These are phyloP conservation scores for Plasmodium relictum DNA, from an alignment of 169 alveolate genomes.

Conservation along the genomic window DNA sequence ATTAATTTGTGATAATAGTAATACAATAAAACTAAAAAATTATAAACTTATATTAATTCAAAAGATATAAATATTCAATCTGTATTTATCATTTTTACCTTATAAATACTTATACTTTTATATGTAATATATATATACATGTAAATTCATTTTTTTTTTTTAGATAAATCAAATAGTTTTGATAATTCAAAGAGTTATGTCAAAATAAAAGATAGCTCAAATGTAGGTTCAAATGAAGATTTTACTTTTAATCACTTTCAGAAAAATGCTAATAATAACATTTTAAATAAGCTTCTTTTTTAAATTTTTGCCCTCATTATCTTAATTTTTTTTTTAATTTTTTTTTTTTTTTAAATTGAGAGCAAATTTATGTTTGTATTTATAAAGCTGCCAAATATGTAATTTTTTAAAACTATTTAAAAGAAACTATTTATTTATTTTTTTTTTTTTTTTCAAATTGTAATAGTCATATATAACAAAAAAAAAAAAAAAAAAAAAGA, in stretches of 20 bases:
- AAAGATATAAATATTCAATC: too few species aligned
- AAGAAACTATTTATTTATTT: background rate
- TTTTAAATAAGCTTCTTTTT: conserved; percentile 35
- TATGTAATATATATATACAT: conserved; percentile 4
- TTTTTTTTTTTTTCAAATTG: background rate
- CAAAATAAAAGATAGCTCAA: conserved; percentile 3
- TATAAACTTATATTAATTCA: too few species aligned
- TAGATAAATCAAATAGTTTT: conserved; percentile 9
- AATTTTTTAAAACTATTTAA: background rate
- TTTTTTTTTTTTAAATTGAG: conserved; percentile 1
- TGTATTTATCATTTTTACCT: too few species aligned
- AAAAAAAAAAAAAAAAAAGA: background rate
- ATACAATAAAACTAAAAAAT: too few species aligned
- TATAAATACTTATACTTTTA: background rate
- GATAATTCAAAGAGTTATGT: background rate
- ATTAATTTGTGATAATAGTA: too few species aligned
- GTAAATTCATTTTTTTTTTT: background rate
- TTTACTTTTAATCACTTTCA: conserved; percentile 63
- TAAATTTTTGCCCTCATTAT: background rate
- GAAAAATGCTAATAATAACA: conserved; percentile 60
- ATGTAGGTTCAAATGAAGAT: conserved; percentile 26
- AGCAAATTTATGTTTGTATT: too few species aligned
- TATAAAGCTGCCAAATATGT: too few species aligned
- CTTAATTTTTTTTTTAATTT: background rate
- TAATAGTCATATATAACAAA: background rate